A percentile compares a stretch with the other conserved stretches of the same genome.
phyloP scores from a whole-genome alignment of 208 protist species.

The Leishmania braziliensis region DNA sequence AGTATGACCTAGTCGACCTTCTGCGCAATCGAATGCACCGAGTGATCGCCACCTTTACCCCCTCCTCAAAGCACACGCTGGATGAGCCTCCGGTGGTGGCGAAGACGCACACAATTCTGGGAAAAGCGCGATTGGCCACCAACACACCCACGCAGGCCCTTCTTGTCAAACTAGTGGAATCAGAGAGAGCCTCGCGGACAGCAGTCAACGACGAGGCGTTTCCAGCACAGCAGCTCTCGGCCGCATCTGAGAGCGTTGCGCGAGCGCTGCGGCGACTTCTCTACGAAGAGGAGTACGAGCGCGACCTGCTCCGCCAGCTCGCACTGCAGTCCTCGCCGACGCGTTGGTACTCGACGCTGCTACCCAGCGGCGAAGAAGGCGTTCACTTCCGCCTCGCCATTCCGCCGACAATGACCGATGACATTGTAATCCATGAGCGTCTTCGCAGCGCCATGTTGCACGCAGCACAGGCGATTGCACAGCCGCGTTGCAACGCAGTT shows the following conservation, averaged over 20 bases:
- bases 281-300: conserved; percentile 65
- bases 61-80: conserved; percentile 21
- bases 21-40: conserved; percentile 31
- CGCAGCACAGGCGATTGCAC: conserved; percentile 15
- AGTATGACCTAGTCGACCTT: conserved; percentile 18
- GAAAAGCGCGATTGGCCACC: conserved; percentile 8
- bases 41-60: conserved; percentile 20
- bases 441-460: conserved; percentile 7
- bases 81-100: conserved; percentile 17
- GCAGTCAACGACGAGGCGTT: background rate
- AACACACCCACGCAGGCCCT: background rate
- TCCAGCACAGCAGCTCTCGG: background rate
- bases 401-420: conserved; percentile 17
- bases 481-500: conserved; percentile 13
- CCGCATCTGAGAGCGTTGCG: background rate
- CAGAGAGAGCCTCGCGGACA: background rate
- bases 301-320: conserved; percentile 31
- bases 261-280: conserved; percentile 37
- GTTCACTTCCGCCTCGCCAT: conserved; percentile 18
- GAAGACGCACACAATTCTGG: conserved; percentile 4
- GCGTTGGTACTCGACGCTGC: conserved; percentile 33
- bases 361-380: conserved; percentile 26
- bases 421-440: conserved; percentile 10
- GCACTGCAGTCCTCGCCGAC: conserved; percentile 35
- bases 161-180: background rate